Conservation (phyloP, 768 basidiomycete species). For the Agaricus sinodeliciosus region DNA sequence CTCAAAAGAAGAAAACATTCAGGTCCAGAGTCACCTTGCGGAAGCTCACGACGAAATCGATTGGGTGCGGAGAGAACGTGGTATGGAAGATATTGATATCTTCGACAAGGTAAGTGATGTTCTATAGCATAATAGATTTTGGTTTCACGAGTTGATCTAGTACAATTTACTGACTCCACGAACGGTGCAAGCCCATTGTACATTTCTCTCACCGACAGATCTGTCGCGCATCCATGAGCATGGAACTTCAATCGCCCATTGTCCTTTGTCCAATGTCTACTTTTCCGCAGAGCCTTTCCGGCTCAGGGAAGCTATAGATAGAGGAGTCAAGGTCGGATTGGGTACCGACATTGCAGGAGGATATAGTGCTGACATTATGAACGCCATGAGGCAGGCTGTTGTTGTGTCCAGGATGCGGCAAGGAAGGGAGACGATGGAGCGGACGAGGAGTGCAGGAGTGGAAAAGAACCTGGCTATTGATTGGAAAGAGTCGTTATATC, state of each 20-base stretch:
- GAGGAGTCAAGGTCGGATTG: slow-evolving; percentile 65
- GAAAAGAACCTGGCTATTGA: slow-evolving; percentile 42
- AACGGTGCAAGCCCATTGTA: slow-evolving; percentile 87
- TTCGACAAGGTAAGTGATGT: slow-evolving; percentile 52
- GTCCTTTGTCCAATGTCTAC: slow-evolving; percentile 85
- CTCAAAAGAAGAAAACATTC: slow-evolving; percentile 35
- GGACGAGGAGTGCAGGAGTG: slow-evolving; percentile 1
- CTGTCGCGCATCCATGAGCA: slow-evolving; percentile 41
- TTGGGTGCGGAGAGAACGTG: slow-evolving; percentile 57
- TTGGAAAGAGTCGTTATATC: slow-evolving; percentile 78
- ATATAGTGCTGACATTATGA: slow-evolving; percentile 74
- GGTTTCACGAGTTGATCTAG: slow-evolving; percentile 41
- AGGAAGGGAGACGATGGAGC: slow-evolving; percentile 30
- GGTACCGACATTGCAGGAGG: slow-evolving; percentile 87
- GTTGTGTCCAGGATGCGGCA: slow-evolving; percentile 64
- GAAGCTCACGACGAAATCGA: slow-evolving; percentile 74
- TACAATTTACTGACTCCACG: slow-evolving; percentile 30
- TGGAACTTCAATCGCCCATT: slow-evolving; percentile 72
- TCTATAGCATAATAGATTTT: neutral
- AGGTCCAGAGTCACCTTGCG: slow-evolving; percentile 78
- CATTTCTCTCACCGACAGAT: slow-evolving; percentile 54
- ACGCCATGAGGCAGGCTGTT: slow-evolving; percentile 75
- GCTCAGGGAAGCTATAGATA: slow-evolving; percentile 62
- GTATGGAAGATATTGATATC: slow-evolving; percentile 64
- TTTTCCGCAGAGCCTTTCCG: slow-evolving; percentile 70